Evolutionary conservation across 768 basidiomycete species (phyloP).

Genomic region (Naganishia vaughanmartiniae): DNA sequence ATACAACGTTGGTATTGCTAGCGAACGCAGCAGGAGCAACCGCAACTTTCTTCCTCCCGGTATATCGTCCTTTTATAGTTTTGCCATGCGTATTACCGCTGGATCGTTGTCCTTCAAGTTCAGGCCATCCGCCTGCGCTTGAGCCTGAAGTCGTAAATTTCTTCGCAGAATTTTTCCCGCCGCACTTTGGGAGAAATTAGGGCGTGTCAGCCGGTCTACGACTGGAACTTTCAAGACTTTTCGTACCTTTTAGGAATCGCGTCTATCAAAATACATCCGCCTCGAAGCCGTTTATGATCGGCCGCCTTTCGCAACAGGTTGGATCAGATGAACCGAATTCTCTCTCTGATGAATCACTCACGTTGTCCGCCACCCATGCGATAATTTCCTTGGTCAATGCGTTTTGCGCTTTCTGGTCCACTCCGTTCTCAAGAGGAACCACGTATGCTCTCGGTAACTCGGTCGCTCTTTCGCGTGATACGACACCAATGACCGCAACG

Average conservation of each 20-base stretch:
- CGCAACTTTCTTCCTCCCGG: not conserved
- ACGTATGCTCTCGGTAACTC: constrained; percentile 66
- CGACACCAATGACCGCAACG: constrained; percentile 75
- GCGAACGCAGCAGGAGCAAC: not conserved
- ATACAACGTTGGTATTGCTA: not conserved
- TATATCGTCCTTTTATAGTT: not conserved
- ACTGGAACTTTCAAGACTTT: not conserved
- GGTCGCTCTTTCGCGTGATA: constrained; percentile 66
- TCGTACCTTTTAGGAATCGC: constrained; percentile 66
- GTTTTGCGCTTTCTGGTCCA: constrained; percentile 40
- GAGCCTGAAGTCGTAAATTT: constrained; percentile 55
- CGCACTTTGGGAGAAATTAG: constrained; percentile 56
- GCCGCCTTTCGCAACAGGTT: constrained; percentile 52
- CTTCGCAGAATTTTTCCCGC: constrained; percentile 83
- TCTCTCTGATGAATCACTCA: not conserved
- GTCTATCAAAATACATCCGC: constrained; percentile 63
- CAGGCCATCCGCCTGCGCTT: not conserved
- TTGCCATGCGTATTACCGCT: constrained; percentile 10
- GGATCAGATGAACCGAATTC: too few relatives aligned
- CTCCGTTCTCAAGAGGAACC: constrained; percentile 50
- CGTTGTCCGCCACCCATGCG: constrained; percentile 63
- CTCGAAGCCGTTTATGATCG: constrained; percentile 71
- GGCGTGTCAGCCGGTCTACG: not conserved
- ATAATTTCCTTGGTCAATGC: constrained; percentile 56
- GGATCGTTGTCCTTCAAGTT: not conserved